Conservation (phyloP, 345 rosid genomes). For the Citrus mangshanensis region DNA sequence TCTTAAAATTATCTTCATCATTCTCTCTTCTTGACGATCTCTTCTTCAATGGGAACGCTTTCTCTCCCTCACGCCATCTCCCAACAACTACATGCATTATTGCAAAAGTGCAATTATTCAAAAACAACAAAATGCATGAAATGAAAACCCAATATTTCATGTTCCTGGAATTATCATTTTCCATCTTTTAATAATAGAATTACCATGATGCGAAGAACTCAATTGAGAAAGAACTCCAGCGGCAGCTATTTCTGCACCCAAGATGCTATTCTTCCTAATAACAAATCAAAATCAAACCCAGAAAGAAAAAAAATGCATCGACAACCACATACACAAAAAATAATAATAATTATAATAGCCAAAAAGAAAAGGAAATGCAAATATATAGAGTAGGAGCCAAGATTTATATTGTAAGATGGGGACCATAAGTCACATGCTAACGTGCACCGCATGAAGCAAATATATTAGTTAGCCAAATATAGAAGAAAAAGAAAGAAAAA, state of each 20-base stretch:
- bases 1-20: constrained; percentile 21
- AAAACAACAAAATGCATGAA: constrained; percentile 16
- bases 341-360: background rate
- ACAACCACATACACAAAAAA: constrained; percentile 19
- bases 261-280: constrained; percentile 28
- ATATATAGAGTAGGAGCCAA: constrained; percentile 27
- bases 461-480: constrained; percentile 32
- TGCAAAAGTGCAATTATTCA: constrained; percentile 1
- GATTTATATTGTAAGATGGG: constrained; percentile 34
- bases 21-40: constrained; percentile 26
- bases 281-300: constrained; percentile 24
- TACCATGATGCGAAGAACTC: constrained; percentile 50
- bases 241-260: constrained; percentile 34
- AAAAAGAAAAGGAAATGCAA: constrained; percentile 26
- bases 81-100: constrained; percentile 26
- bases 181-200: background rate
- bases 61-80: constrained; percentile 45
- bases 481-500: constrained; percentile 4
- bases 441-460: constrained; percentile 61
- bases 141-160: background rate
- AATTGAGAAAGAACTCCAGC: constrained; percentile 24
- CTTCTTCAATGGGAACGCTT: constrained; percentile 55
- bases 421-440: constrained; percentile 79
- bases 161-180: background rate
- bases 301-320: constrained; percentile 26